These are phyloP conservation scores for Tillandsia leiboldiana DNA, from an alignment of 176 grass and related monocot genomes.

Conservation along the genomic window DNA sequence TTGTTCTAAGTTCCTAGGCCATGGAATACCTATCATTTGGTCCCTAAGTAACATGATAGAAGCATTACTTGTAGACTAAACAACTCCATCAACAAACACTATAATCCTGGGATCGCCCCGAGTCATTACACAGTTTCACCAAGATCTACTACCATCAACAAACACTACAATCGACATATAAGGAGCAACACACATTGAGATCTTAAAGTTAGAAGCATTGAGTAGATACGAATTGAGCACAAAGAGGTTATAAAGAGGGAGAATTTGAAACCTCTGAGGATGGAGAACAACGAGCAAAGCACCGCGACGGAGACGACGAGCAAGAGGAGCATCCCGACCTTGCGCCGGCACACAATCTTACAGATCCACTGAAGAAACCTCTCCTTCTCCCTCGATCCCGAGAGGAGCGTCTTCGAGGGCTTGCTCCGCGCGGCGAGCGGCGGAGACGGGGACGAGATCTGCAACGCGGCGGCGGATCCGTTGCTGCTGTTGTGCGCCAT, in stretches of 20 bases:
- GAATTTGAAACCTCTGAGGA: constrained; percentile 25
- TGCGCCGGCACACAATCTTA: constrained; percentile 49
- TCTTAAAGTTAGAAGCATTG: too few species aligned
- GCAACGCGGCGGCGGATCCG: constrained; percentile 13
- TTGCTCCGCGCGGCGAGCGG: constrained; percentile 30
- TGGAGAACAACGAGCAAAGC: constrained; percentile 48
- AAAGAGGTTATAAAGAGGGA: not conserved
- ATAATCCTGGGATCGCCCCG: not conserved
- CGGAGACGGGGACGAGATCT: constrained; percentile 23
- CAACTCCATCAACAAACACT: not conserved
- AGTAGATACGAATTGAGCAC: not conserved
- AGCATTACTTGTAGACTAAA: too few species aligned
- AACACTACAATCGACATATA: too few species aligned
- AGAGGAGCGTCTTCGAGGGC: constrained; percentile 39
- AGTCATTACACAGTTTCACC: not conserved
- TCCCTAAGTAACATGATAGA: too few species aligned
- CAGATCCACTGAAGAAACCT: constrained; percentile 62
- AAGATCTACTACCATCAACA: not conserved
- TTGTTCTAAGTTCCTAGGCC: too few species aligned
- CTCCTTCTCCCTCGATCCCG: constrained; percentile 28
- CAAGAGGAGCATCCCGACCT: constrained; percentile 71
- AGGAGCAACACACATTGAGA: too few species aligned
- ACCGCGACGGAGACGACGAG: constrained; percentile 42
- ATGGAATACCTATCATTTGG: too few species aligned
- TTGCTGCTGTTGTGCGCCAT: constrained; percentile 18